phyloP scores from a whole-genome alignment of 352 stramenopile species.

The Globisporangium nunn region DNA sequence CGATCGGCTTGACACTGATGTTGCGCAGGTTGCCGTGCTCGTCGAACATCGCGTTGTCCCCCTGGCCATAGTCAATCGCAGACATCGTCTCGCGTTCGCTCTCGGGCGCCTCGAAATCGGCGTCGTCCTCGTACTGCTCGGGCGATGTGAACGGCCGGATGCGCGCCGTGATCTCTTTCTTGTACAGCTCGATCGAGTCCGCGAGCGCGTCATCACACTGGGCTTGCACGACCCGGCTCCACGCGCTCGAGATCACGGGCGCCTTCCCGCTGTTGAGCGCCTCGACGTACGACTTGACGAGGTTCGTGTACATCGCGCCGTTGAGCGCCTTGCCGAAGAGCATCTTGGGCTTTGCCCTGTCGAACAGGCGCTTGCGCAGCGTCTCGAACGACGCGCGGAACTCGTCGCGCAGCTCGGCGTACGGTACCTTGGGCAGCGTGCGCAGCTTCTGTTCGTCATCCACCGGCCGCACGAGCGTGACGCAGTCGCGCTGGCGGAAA shows the following conservation, averaged over 20 bases:
- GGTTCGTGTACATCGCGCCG: constrained; percentile 81
- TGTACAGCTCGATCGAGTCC: constrained; percentile 72
- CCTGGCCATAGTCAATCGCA: constrained; percentile 48
- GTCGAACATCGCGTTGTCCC: constrained; percentile 65
- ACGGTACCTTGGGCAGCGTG: constrained; percentile 57
- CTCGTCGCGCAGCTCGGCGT: constrained; percentile 71
- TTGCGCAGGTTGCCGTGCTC: constrained; percentile 62
- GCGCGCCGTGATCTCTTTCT: constrained; percentile 46
- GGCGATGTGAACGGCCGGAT: constrained; percentile 43
- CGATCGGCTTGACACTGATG: constrained; percentile 19
- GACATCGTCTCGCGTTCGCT: constrained; percentile 21
- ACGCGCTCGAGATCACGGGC: constrained; percentile 85
- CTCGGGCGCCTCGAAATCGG: constrained; percentile 23
- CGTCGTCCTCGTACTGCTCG: constrained; percentile 54
- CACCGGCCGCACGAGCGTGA: constrained; percentile 86
- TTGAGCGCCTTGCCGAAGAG: constrained; percentile 83
- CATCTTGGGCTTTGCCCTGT: constrained; percentile 77
- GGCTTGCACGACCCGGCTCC: constrained; percentile 81
- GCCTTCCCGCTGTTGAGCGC: constrained; percentile 84
- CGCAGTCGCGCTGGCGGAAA: constrained; percentile 82
- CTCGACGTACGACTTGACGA: constrained; percentile 78
- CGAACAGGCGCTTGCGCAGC: constrained; percentile 62
- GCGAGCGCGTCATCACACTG: constrained; percentile 80
- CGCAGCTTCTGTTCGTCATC: constrained; percentile 81
- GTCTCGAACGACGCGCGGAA: constrained; percentile 72